phyloP scores from a whole-genome alignment of 2,329 filamentous ascomycete species.

The Coleophoma eucalyptorum region DNA sequence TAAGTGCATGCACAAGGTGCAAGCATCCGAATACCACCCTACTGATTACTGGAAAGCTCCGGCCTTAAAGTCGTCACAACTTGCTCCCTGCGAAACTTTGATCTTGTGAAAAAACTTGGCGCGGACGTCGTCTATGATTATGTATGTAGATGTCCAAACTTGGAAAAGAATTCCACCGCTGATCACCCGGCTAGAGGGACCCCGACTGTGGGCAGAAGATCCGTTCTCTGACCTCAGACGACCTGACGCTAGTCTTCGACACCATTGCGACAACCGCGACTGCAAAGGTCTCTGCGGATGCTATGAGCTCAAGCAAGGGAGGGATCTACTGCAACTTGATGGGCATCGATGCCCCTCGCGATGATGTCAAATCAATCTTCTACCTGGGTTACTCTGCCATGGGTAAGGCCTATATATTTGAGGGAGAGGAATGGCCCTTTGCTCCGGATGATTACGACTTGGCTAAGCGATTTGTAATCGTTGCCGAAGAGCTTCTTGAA shows the following conservation, averaged over 20 bases:
- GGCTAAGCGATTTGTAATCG: slow-evolving; percentile 27
- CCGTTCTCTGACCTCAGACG: slow-evolving; percentile 35
- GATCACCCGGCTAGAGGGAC: slow-evolving; percentile 21
- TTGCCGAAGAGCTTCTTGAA: slow-evolving; percentile 28
- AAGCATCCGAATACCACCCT: not conserved
- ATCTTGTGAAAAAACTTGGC: slow-evolving; percentile 39
- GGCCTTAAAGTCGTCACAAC: slow-evolving; percentile 35
- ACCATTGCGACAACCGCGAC: slow-evolving; percentile 12
- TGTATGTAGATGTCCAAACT: slow-evolving; percentile 7
- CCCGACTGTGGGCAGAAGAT: slow-evolving; percentile 38
- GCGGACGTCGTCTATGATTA: slow-evolving; percentile 47
- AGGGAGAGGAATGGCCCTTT: slow-evolving; percentile 10
- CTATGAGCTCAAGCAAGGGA: slow-evolving; percentile 10
- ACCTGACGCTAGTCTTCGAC: slow-evolving; percentile 13
- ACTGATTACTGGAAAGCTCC: slow-evolving; percentile 9
- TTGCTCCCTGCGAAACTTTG: slow-evolving; percentile 41
- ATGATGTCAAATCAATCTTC: slow-evolving; percentile 23
- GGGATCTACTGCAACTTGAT: slow-evolving; percentile 55
- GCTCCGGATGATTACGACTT: slow-evolving; percentile 26
- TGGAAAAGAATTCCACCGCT: not conserved
- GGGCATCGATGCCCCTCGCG: slow-evolving; percentile 3
- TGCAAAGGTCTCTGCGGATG: slow-evolving; percentile 12
- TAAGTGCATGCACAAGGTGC: slow-evolving; percentile 10
- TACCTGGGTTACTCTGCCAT: slow-evolving; percentile 35
- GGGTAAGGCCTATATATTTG: slow-evolving; percentile 27